Percentiles rank a stretch among this genome's conserved stretches.
Evolutionary conservation across 2,329 filamentous ascomycete genomes (phyloP).

Genomic region (Epichloe sp.): DNA sequence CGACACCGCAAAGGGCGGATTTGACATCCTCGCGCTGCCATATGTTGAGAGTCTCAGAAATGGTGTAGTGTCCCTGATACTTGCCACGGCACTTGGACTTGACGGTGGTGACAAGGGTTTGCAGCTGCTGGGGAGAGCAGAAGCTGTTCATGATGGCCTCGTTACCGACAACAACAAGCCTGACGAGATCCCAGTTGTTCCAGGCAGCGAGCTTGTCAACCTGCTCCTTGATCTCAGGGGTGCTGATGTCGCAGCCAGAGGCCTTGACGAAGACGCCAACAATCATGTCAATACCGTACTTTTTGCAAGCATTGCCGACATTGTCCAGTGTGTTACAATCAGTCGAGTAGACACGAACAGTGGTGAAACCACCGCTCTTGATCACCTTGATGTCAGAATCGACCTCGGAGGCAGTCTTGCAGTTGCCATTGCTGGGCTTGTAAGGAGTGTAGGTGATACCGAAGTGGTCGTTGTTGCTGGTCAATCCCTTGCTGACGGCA

Average conservation of each 20-base stretch:
- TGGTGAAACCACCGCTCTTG: constrained; percentile 51
- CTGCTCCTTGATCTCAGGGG: constrained; percentile 56
- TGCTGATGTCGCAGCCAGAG: constrained; percentile 42
- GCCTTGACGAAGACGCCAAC: constrained; percentile 75
- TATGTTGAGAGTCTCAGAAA: constrained; percentile 71
- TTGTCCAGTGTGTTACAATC: constrained; percentile 74
- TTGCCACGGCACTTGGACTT: constrained; percentile 51
- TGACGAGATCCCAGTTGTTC: constrained; percentile 61
- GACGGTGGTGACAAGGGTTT: constrained; percentile 54
- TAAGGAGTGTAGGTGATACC: constrained; percentile 76
- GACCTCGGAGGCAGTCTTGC: constrained; percentile 51
- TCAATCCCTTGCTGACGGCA: constrained; percentile 14
- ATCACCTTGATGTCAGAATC: constrained; percentile 47
- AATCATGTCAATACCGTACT: constrained; percentile 64
- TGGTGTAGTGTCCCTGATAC: constrained; percentile 67
- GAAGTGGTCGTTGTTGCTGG: constrained; percentile 42
- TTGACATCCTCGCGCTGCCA: constrained; percentile 53
- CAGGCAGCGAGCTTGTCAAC: constrained; percentile 59
- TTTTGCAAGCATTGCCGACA: constrained; percentile 56
- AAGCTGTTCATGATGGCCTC: constrained; percentile 71
- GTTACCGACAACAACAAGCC: constrained; percentile 79
- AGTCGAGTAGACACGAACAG: constrained; percentile 77
- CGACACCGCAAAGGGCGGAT: constrained; percentile 49
- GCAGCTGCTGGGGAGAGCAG: constrained; percentile 52
- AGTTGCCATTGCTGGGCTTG: constrained; percentile 38